Evolutionary conservation across 2,329 filamentous ascomycete genomes (phyloP).

Genomic region (Dactylellina haptotyla): DNA sequence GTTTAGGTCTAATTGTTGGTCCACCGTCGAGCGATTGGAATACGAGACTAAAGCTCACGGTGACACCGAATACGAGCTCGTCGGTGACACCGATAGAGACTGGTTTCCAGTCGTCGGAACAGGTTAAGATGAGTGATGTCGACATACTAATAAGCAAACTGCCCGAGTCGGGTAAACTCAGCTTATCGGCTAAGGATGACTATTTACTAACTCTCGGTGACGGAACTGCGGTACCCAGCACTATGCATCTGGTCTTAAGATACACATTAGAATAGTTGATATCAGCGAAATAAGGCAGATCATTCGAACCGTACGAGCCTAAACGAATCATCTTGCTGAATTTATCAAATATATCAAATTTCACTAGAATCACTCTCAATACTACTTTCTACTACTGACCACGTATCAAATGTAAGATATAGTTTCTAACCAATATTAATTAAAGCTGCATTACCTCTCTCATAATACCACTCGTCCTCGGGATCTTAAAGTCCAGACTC

Average conservation of each 20-base stretch:
- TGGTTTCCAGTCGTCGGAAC: background rate
- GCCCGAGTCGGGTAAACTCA: background rate
- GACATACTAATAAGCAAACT: background rate
- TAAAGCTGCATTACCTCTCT: too few relatives aligned
- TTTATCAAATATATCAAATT: too few relatives aligned
- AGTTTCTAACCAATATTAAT: too few relatives aligned
- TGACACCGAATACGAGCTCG: background rate
- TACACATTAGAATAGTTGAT: background rate
- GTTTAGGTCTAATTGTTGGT: background rate
- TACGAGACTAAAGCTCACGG: background rate
- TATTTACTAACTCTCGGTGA: background rate
- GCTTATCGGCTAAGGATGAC: background rate
- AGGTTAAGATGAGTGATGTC: background rate
- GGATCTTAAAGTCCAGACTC: too few relatives aligned
- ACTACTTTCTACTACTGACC: too few relatives aligned
- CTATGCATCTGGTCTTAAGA: background rate
- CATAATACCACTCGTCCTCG: too few relatives aligned
- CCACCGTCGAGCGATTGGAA: background rate
- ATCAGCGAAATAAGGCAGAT: too few relatives aligned
- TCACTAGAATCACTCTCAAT: too few relatives aligned
- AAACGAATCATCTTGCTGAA: too few relatives aligned
- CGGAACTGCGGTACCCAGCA: background rate
- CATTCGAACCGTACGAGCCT: too few relatives aligned
- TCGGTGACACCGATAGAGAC: background rate
- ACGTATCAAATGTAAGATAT: too few relatives aligned